Evolutionary conservation across 2,329 filamentous ascomycete species (phyloP), one percentile per base, ranked within the genome.

Genomic region (Ustilaginoidea virens): DNA sequence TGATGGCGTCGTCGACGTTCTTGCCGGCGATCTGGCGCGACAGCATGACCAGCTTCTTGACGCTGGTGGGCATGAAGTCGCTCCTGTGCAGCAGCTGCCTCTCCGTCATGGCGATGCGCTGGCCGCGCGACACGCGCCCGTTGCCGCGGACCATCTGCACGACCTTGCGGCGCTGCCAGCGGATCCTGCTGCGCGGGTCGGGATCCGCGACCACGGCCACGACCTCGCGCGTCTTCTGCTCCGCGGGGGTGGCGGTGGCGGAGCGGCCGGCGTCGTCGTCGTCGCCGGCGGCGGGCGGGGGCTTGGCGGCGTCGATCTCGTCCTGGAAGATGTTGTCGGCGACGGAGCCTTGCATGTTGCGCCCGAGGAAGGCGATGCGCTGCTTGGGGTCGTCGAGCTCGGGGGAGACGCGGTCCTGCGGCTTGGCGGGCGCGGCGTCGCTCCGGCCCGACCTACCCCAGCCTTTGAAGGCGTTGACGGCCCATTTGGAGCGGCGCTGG

Each of bases 21-120:
- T 94, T 96, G 40, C 90, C 90, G 2, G 74, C 68, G 46, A 98
- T 90, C 58, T 96, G 90, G 31, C 79, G 73, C 15, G 87, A 76
- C 28, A 98, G 60, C 43, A 80, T 77, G 29, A 78, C 75, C 31
- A 98, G 66, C 61, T 98, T 98, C 72, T 98, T 98, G 38, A 81
- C 63, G 27, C 75, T 83, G 3, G 90, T 94, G 44, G 85, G 76
- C 48, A 94, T 68, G 40, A 70, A 69, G 26, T 76, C 67, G 36
- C 75, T 83, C 53, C 75, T 75, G 50, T 60, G 60, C 16, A 53
- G 39, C 35, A 65, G 45, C 42, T 66, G 48, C 34, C 69, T 60
- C 52, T 77, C 72, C 7, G 63, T 61, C 40, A 75, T 72, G 46
- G 71, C 69, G 35, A 94, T 68, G 31, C 68, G 61, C 42, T 85